Percentiles rank a stretch among this genome's conserved stretches.
Conservation (phyloP, 2,329 filamentous ascomycete genomes). For the Penicillium paneum region DNA sequence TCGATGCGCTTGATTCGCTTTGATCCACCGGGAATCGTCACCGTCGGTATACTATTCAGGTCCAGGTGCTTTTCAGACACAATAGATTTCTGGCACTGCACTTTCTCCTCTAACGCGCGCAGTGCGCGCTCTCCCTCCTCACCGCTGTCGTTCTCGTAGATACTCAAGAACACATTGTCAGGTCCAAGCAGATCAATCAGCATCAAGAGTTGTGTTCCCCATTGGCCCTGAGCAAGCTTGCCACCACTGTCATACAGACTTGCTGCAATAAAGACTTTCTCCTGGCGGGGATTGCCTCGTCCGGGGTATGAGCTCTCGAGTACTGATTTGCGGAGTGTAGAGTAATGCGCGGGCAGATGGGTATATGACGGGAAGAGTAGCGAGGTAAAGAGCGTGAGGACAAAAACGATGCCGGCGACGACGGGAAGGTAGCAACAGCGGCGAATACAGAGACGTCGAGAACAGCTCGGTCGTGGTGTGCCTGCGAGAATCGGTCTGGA, state of each 20-base stretch:
- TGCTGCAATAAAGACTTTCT: conserved; percentile 71
- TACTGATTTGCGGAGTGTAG: conserved; percentile 33
- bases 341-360: conserved; percentile 52
- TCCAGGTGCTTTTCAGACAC: conserved; percentile 60
- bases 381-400: conserved; percentile 42
- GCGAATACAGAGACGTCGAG: conserved; percentile 30
- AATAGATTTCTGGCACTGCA: conserved; percentile 53
- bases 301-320: conserved; percentile 34
- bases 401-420: conserved; percentile 27
- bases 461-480: conserved; percentile 23
- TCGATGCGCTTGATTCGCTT: conserved; percentile 68
- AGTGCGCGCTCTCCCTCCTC: conserved; percentile 55
- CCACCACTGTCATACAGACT: conserved; percentile 66
- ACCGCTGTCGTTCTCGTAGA: conserved; percentile 71
- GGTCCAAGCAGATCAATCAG: conserved; percentile 65
- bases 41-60: conserved; percentile 54
- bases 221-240: conserved; percentile 59
- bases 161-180: conserved; percentile 66
- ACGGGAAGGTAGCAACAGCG: conserved; percentile 31
- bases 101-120: conserved; percentile 48
- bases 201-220: conserved; percentile 60
- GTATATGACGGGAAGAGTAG: conserved; percentile 58
- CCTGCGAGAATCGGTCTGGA: conserved; percentile 25
- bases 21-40: conserved; percentile 61
- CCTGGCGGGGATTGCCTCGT: conserved; percentile 53